Conservation (phyloP, 2,329 filamentous ascomycete genomes). For the Trematosphaeria pertusa region DNA sequence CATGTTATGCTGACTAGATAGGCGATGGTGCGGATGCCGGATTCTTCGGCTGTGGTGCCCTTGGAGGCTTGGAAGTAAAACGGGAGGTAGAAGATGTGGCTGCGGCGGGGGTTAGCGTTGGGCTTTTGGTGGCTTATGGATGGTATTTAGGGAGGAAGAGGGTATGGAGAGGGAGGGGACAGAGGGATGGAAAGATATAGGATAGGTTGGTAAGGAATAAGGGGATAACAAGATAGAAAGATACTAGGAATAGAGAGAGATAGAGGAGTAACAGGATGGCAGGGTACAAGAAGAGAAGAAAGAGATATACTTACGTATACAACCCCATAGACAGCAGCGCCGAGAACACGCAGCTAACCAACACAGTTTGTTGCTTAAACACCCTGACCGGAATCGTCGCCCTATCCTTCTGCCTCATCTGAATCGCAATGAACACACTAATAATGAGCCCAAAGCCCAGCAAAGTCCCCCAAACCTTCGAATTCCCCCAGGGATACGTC, state of each 20-base stretch:
- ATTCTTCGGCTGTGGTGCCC: slow-evolving; percentile 47
- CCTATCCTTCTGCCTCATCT: slow-evolving; percentile 36
- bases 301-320: slow-evolving; percentile 36
- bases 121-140: neutral
- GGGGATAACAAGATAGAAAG: no score
- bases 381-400: slow-evolving; percentile 41
- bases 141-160: neutral
- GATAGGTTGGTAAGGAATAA: no score
- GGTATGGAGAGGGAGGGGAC: no score
- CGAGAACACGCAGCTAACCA: slow-evolving; percentile 42
- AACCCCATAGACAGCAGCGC: slow-evolving; percentile 47
- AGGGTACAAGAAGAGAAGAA: neutral
- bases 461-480: slow-evolving; percentile 58
- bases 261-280: neutral
- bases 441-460: slow-evolving; percentile 57
- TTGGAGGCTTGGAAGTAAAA: slow-evolving; percentile 56
- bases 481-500: slow-evolving; percentile 57
- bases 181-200: no score
- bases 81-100: slow-evolving; percentile 48
- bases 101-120: slow-evolving; percentile 8
- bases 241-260: no score
- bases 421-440: slow-evolving; percentile 51
- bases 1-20: slow-evolving; percentile 40
- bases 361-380: slow-evolving; percentile 46
- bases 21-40: slow-evolving; percentile 44